These are phyloP conservation scores for Cadophora sp. DNA, from an alignment of 2,329 filamentous ascomycete species.

Conservation along the genomic window DNA sequence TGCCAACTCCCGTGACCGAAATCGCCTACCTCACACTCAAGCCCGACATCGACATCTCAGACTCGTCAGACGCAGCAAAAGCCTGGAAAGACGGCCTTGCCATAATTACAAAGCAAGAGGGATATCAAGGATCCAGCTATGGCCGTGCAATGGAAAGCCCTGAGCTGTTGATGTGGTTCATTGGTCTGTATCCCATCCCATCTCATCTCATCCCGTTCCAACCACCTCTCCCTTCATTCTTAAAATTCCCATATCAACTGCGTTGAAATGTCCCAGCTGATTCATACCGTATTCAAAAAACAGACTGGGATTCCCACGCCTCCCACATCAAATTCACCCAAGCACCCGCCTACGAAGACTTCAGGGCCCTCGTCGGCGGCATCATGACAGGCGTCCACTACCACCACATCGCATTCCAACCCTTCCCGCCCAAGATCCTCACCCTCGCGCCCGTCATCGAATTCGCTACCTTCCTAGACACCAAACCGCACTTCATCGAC, in stretches of 20 bases:
- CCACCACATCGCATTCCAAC: constrained; percentile 28
- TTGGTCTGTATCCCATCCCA: constrained; percentile 45
- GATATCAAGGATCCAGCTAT: constrained; percentile 47
- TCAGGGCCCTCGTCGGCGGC: constrained; percentile 37
- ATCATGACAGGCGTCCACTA: constrained; percentile 30
- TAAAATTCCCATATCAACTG: not conserved
- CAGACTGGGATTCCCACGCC: constrained; percentile 53
- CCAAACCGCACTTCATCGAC: constrained; percentile 7
- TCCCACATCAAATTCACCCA: constrained; percentile 51
- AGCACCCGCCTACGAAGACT: constrained; percentile 47
- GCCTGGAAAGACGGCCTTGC: constrained; percentile 45
- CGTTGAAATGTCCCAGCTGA: not conserved
- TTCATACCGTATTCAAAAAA: not conserved
- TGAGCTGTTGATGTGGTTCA: constrained; percentile 46
- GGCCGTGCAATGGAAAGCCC: constrained; percentile 50
- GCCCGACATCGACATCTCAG: constrained; percentile 46
- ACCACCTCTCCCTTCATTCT: not conserved
- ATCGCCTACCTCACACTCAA: constrained; percentile 49
- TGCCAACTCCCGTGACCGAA: constrained; percentile 45
- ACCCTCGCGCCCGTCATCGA: constrained; percentile 31
- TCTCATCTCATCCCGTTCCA: too few species aligned
- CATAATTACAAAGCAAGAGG: constrained; percentile 48
- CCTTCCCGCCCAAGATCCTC: constrained; percentile 25
- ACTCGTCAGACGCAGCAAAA: constrained; percentile 35
- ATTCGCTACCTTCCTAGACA: constrained; percentile 34